Conservation (phyloP, 495 filamentous ascomycete genomes). For the Collariella sp. region DNA sequence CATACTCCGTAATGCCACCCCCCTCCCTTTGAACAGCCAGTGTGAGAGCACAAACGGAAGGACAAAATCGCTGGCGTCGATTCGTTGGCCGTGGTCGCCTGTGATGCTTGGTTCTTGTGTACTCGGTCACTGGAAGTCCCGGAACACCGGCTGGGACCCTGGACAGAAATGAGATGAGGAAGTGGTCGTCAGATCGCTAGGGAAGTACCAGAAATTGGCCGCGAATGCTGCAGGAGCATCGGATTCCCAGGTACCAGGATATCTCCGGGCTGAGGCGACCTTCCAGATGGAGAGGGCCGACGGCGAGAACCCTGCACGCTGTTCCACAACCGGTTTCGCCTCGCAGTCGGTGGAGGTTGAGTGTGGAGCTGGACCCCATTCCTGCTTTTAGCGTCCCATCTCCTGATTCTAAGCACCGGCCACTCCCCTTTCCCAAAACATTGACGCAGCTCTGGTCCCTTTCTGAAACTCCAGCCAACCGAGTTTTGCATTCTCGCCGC, state of each 20-base stretch:
- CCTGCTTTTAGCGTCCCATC: conserved; percentile 4
- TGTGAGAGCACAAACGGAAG: neutral
- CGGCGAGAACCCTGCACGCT: neutral
- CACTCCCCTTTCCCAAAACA: neutral
- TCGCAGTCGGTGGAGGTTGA: neutral
- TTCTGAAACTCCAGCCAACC: conserved; percentile 11
- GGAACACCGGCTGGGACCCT: neutral
- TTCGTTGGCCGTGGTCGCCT: no score
- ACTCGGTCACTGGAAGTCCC: no score
- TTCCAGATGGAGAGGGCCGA: neutral
- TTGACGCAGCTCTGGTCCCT: neutral
- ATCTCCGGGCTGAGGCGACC: neutral
- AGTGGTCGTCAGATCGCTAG: neutral
- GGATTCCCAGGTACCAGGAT: neutral
- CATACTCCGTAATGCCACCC: no score
- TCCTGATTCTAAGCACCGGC: neutral
- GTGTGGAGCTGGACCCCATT: neutral
- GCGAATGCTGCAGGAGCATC: no score
- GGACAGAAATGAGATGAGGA: conserved; percentile 9
- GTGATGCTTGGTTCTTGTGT: no score
- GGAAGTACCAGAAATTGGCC: neutral
- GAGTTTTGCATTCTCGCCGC: conserved; percentile 9
- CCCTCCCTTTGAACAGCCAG: neutral
- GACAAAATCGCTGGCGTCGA: no score
- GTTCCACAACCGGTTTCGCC: conserved; percentile 3